Percentiles rank a stretch among this genome's conserved stretches.
Conservation (phyloP, 331 rosid species). For the Telfairia occidentalis region DNA sequence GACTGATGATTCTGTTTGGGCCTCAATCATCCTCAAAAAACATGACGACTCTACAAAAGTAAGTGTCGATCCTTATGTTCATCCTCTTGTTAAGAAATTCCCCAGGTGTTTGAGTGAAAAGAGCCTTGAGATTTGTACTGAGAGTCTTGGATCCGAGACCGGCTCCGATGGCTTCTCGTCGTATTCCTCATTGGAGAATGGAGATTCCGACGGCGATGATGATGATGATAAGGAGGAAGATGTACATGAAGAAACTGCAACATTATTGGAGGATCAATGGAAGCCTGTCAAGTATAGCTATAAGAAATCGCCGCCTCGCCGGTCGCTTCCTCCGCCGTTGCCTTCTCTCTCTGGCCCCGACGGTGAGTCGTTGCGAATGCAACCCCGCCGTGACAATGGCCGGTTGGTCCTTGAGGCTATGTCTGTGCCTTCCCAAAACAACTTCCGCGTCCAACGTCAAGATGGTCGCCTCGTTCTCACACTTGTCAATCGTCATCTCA, state of each 20-base stretch:
- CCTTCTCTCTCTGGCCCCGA: slow-evolving; percentile 38
- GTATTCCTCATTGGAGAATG: slow-evolving; percentile 28
- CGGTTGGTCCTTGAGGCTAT: slow-evolving; percentile 59
- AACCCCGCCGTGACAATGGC: slow-evolving; percentile 55
- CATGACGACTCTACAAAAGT: too few relatives aligned
- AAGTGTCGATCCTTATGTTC: slow-evolving; percentile 66
- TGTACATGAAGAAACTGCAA: not conserved
- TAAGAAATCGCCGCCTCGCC: slow-evolving; percentile 28
- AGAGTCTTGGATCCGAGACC: slow-evolving; percentile 78
- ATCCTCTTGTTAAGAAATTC: slow-evolving; percentile 55
- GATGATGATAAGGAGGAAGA: slow-evolving; percentile 4
- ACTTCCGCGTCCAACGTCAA: slow-evolving; percentile 48
- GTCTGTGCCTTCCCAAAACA: slow-evolving; percentile 32
- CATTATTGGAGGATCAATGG: slow-evolving; percentile 11
- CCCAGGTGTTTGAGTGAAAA: slow-evolving; percentile 35
- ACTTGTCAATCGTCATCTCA: slow-evolving; percentile 6
- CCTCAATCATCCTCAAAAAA: slow-evolving; percentile 50
- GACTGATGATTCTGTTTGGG: slow-evolving; percentile 33
- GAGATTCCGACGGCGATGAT: slow-evolving; percentile 20
- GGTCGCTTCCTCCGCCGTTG: slow-evolving; percentile 73
- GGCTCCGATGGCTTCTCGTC: slow-evolving; percentile 62
- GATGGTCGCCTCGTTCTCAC: slow-evolving; percentile 80
- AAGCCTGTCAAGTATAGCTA: slow-evolving; percentile 22
- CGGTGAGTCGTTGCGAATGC: slow-evolving; percentile 44
- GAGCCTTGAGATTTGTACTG: slow-evolving; percentile 69